Conservation (phyloP, 2,329 filamentous ascomycete genomes). For the Penicillium aurantiogriseum region DNA sequence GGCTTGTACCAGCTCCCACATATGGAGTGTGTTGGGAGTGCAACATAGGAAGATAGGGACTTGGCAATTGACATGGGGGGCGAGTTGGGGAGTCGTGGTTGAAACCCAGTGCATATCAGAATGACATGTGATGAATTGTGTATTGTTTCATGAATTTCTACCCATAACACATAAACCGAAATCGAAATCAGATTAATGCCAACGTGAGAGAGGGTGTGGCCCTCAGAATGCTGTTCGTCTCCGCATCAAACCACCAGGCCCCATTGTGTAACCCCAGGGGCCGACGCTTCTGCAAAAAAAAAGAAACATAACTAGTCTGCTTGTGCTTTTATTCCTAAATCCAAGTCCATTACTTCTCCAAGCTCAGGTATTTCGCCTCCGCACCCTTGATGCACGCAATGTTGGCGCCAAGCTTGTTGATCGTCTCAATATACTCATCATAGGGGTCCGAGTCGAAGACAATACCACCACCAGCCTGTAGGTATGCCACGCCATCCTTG, state of each 20-base stretch:
- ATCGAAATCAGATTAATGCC: background rate
- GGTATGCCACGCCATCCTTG: constrained; percentile 86
- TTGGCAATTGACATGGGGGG: background rate
- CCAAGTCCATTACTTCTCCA: constrained; percentile 33
- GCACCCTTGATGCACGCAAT: constrained; percentile 84
- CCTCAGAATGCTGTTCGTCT: background rate
- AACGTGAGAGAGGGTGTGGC: background rate
- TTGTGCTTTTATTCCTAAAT: background rate
- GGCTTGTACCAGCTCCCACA: background rate
- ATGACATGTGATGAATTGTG: background rate
- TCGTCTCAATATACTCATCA: constrained; percentile 93
- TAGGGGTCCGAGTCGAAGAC: constrained; percentile 89
- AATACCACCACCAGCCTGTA: constrained; percentile 84
- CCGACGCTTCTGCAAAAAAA: background rate
- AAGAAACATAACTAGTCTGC: background rate
- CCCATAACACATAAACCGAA: background rate
- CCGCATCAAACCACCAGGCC: background rate
- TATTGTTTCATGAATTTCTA: background rate
- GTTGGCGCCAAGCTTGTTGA: constrained; percentile 92
- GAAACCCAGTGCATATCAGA: background rate
- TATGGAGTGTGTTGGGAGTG: background rate
- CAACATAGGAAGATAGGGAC: background rate
- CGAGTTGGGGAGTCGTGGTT: background rate
- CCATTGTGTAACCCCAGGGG: background rate
- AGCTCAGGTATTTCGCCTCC: constrained; percentile 64